phyloP scores from a whole-genome alignment of 805 yeast species.

The Kodamaea jinghongensis region DNA sequence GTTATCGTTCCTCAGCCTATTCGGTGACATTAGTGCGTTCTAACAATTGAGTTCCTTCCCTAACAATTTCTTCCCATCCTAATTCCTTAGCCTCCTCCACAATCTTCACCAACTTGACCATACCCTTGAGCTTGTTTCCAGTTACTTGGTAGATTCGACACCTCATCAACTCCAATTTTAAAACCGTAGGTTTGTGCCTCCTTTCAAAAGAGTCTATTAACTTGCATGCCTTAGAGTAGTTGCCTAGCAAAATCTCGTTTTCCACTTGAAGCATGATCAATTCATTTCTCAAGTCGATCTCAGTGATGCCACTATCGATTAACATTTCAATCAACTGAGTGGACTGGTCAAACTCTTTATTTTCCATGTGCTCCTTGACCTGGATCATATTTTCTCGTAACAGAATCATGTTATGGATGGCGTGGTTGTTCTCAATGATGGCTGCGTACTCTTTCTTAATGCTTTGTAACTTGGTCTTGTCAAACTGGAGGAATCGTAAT shows the following conservation, averaged over 20 bases:
- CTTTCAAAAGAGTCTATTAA: conserved; percentile 17
- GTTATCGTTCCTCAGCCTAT: no score
- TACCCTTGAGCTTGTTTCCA: conserved; percentile 47
- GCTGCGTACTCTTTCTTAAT: neutral
- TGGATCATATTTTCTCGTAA: conserved; percentile 39
- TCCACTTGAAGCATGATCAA: conserved; percentile 24
- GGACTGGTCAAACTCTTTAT: conserved; percentile 36
- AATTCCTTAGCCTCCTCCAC: conserved; percentile 42
- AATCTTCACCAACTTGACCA: conserved; percentile 49
- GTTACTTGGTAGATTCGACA: conserved; percentile 42
- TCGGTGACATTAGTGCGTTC: no score
- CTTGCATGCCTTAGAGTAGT: conserved; percentile 27
- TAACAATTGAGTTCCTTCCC: no score
- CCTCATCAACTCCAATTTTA: conserved; percentile 45
- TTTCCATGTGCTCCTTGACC: conserved; percentile 34
- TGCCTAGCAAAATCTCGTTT: conserved; percentile 31
- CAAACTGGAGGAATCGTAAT: conserved; percentile 36
- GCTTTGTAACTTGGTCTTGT: neutral
- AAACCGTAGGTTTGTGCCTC: conserved; percentile 35
- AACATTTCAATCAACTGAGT: conserved; percentile 32
- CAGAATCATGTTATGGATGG: conserved; percentile 43
- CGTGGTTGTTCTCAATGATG: conserved; percentile 17
- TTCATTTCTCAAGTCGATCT: conserved; percentile 30
- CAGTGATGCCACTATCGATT: conserved; percentile 27
- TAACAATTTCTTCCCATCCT: no score